Evolutionary conservation across 805 yeast genomes (phyloP).

Genomic region (Candida krabiensis): DNA sequence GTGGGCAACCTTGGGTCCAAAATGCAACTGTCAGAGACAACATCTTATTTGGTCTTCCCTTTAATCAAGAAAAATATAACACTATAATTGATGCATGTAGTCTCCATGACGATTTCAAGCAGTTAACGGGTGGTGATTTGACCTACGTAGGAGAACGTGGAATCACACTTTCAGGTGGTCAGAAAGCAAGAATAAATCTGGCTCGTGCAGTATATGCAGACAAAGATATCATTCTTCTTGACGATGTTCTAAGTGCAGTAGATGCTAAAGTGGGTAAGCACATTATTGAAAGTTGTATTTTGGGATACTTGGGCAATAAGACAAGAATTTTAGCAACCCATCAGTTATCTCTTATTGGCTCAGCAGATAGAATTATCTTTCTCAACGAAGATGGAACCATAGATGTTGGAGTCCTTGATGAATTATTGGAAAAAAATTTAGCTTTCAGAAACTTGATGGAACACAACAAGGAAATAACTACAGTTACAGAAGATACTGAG

Average conservation of each 20-base stretch:
- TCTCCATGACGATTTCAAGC: conserved; percentile 60
- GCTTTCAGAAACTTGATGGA: conserved; percentile 42
- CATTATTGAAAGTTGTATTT: conserved; percentile 58
- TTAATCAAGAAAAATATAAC: conserved; percentile 48
- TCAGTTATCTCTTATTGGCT: conserved; percentile 67
- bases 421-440: conserved; percentile 41
- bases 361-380: conserved; percentile 70
- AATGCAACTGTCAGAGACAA: conserved; percentile 77
- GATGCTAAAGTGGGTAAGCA: conserved; percentile 68
- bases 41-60: conserved; percentile 60
- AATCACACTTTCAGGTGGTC: conserved; percentile 83
- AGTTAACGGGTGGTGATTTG: conserved; percentile 70
- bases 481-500: conserved; percentile 29
- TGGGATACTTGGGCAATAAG: conserved; percentile 53
- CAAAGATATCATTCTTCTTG: conserved; percentile 57
- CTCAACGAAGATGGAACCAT: conserved; percentile 64
- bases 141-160: conserved; percentile 88
- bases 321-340: conserved; percentile 84
- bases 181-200: conserved; percentile 71
- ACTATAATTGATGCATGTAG: conserved; percentile 65
- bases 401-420: conserved; percentile 59
- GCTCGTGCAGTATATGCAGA: conserved; percentile 67
- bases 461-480: conserved; percentile 34
- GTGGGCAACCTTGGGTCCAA: conserved; percentile 75
- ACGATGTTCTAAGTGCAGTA: conserved; percentile 70